phyloP scores from a whole-genome alignment of 75 land plant genomes.

The Cryptomeria japonica region DNA sequence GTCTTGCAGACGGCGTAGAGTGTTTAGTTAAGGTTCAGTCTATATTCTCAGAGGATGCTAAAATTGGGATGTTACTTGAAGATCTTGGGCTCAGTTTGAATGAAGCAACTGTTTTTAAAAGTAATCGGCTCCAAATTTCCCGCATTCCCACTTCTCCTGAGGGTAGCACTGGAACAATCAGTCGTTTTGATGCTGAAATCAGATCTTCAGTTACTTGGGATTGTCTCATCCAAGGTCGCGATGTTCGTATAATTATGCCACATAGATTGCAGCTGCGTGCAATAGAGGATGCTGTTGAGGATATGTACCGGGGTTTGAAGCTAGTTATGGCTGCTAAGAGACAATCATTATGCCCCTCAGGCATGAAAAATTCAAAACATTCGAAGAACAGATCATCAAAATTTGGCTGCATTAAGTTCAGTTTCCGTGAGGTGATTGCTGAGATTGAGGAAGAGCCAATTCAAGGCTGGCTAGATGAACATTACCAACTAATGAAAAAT shows the following conservation, averaged over 20 bases:
- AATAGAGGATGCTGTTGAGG: slow-evolving; percentile 93
- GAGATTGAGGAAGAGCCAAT: slow-evolving; percentile 99
- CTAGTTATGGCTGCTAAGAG: slow-evolving; percentile 70
- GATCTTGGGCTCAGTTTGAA: slow-evolving; percentile 67
- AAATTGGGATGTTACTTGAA: slow-evolving; percentile 90
- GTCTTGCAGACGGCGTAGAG: slow-evolving; percentile 93
- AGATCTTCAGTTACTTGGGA: slow-evolving; percentile 57
- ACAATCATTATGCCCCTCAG: slow-evolving; percentile 33
- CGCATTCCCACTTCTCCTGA: slow-evolving; percentile 57
- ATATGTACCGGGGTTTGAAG: slow-evolving; percentile 81
- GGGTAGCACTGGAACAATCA: neutral
- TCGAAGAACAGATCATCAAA: slow-evolving; percentile 39
- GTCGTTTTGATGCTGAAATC: slow-evolving; percentile 25
- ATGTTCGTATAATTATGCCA: slow-evolving; percentile 85
- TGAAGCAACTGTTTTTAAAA: slow-evolving; percentile 66
- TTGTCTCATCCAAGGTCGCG: slow-evolving; percentile 83
- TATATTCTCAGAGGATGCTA: slow-evolving; percentile 94
- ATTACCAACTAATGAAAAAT: slow-evolving; percentile 76
- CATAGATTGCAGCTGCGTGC: slow-evolving; percentile 85
- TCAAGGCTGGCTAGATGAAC: slow-evolving; percentile 99
- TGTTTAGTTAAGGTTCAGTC: slow-evolving; percentile 67
- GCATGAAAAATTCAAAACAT: slow-evolving; percentile 36
- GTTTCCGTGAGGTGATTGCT: slow-evolving; percentile 68
- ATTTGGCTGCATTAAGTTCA: slow-evolving; percentile 61
- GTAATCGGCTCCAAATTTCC: slow-evolving; percentile 90